These are phyloP conservation scores for Pseudogymnoascus sp. DNA, from an alignment of 2,329 filamentous ascomycete species.

Conservation along the genomic window DNA sequence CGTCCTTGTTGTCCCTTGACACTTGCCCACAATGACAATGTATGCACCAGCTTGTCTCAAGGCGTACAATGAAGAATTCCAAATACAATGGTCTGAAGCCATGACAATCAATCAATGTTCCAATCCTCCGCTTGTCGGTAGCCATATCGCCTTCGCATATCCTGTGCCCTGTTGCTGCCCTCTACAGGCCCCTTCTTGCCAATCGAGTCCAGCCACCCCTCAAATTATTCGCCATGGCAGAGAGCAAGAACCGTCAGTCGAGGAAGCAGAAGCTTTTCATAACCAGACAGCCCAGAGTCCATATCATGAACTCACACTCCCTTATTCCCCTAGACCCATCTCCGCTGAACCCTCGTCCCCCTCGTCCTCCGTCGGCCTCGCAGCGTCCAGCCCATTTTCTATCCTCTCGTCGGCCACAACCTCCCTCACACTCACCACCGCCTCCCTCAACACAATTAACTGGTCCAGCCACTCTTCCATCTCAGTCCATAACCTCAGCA, in stretches of 20 bases:
- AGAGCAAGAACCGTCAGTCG: neutral
- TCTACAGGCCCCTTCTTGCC: neutral
- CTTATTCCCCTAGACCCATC: neutral
- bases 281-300: neutral
- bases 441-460: neutral
- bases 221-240: neutral
- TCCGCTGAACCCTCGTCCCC: neutral
- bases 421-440: neutral
- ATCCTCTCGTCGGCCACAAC: neutral
- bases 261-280: neutral
- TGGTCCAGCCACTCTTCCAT: neutral
- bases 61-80: neutral
- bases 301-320: neutral
- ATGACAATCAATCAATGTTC: neutral
- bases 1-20: neutral
- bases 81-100: neutral
- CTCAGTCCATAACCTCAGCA: neutral
- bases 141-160: neutral
- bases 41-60: neutral
- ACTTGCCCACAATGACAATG: neutral
- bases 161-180: neutral
- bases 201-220: neutral
- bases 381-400: neutral
- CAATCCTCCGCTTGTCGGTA: neutral
- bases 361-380: neutral